A percentile compares a stretch with the other conserved stretches of the same genome.
Conservation (phyloP, 768 basidiomycete genomes). For the Leccinum imitatum region DNA sequence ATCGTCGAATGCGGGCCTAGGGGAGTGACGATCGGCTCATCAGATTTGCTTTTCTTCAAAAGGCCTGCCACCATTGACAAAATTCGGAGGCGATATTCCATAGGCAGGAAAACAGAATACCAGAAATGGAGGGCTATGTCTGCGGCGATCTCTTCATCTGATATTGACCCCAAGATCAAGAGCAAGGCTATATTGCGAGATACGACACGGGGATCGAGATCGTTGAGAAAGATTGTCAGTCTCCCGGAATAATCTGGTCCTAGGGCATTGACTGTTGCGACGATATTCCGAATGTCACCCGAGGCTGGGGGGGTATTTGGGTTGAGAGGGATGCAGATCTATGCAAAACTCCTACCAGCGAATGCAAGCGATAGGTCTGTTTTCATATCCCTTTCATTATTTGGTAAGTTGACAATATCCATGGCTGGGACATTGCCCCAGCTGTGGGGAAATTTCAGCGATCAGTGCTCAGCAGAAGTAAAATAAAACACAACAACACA, state of each 20-base stretch:
- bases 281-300: conserved; percentile 47
- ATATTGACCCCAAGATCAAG: conserved; percentile 38
- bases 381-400: conserved; percentile 21
- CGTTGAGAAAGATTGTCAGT: conserved; percentile 43
- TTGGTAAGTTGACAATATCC: conserved; percentile 30
- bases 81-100: conserved; percentile 29
- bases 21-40: conserved; percentile 7
- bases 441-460: conserved; percentile 9
- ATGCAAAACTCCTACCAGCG: conserved; percentile 17
- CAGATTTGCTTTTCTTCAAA: conserved; percentile 7
- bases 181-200: conserved; percentile 44
- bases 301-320: conserved; percentile 36
- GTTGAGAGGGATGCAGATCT: not conserved
- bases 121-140: conserved; percentile 49
- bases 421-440: conserved; percentile 39
- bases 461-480: not conserved
- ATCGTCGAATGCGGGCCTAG: conserved; percentile 17
- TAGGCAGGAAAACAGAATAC: conserved; percentile 46
- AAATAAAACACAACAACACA: not conserved
- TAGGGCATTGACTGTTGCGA: conserved; percentile 43
- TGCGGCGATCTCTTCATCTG: conserved; percentile 35
- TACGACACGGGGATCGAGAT: conserved; percentile 30
- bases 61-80: conserved; percentile 20
- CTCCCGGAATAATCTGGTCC: conserved; percentile 41
- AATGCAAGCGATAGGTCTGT: conserved; percentile 27